Base-by-base conservation (phyloP, 805 yeast genomes). In the Candida khao-thaluensis region DNA sequence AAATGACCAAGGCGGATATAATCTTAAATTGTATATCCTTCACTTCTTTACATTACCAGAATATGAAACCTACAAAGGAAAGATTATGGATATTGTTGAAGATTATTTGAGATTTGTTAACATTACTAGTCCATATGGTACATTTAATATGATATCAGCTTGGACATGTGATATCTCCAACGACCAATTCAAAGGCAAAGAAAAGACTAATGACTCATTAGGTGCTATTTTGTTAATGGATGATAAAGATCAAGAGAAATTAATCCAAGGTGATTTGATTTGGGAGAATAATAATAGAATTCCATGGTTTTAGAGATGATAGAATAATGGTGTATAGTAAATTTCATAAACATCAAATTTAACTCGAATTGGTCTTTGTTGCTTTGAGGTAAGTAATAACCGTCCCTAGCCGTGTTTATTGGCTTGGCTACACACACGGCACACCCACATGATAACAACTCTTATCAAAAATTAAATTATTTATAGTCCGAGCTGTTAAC, bases 281-380 rank as follows among this genome's bases (percentile, higher is more conserved):
- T 69, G 74, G 74, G 73, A 63, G 40, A 60, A 60, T 34, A 69
- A 69, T 45, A 62, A 55, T 37, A 69, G 69, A 47, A 47, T 69
- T 27, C 64, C 72, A 6, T 69, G 74, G 74, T 69, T 65, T 42
- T 69, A 48, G 44, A 27, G n/a, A n/a, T n/a, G n/a, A n/a, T n/a
- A n/a, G n/a, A n/a, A n/a, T n/a, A n/a, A n/a, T n/a, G n/a, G n/a
- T n/a, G n/a, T n/a, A n/a, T n/a, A n/a, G n/a, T n/a, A n/a, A n/a
- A n/a, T n/a, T n/a, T n/a, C n/a, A n/a, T n/a, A n/a, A n/a, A n/a
- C n/a, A n/a, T n/a, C n/a, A n/a, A n/a, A n/a, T n/a, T n/a, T n/a
- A n/a, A n/a, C n/a, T n/a, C n/a, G n/a, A n/a, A n/a, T n/a, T n/a
- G n/a, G n/a, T n/a, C n/a, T n/a, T n/a, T n/a, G n/a, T n/a, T n/a